phyloP scores from a whole-genome alignment of 495 filamentous ascomycete species.

The Penicillium angulare region DNA sequence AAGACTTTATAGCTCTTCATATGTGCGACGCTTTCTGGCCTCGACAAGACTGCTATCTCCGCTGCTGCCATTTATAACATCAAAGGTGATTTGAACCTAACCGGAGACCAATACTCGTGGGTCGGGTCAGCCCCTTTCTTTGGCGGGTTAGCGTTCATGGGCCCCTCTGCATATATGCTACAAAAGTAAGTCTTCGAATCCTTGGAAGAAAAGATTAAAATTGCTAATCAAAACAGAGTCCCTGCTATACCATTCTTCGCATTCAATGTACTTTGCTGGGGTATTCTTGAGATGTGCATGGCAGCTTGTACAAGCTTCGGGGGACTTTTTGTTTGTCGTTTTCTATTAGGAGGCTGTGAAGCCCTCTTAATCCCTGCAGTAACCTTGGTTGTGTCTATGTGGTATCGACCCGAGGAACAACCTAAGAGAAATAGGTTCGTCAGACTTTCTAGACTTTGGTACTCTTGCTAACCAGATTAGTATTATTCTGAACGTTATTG shows the following conservation, averaged over 20 bases:
- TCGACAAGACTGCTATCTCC: slow-evolving; percentile 2
- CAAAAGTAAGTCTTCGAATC: background rate
- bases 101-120: slow-evolving; percentile 1
- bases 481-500: slow-evolving; percentile 4
- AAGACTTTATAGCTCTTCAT: background rate
- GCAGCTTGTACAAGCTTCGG: slow-evolving; percentile 1
- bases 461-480: background rate
- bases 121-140: background rate
- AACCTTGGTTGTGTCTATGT: slow-evolving; percentile 15
- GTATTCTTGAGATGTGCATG: slow-evolving; percentile 4
- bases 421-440: slow-evolving; percentile 5
- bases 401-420: slow-evolving; percentile 7
- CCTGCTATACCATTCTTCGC: background rate
- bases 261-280: slow-evolving; percentile 4
- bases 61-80: slow-evolving; percentile 4
- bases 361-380: slow-evolving; percentile 2
- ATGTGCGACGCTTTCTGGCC: slow-evolving; percentile 2
- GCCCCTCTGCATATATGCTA: background rate
- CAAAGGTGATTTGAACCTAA: background rate
- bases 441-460: background rate
- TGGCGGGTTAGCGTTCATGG: background rate
- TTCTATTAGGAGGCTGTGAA: slow-evolving; percentile 6
- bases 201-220: background rate
- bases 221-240: background rate
- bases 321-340: background rate